Base-by-base conservation (phyloP, 2,329 filamentous ascomycete genomes). In the Aspergillus alliaceus region DNA sequence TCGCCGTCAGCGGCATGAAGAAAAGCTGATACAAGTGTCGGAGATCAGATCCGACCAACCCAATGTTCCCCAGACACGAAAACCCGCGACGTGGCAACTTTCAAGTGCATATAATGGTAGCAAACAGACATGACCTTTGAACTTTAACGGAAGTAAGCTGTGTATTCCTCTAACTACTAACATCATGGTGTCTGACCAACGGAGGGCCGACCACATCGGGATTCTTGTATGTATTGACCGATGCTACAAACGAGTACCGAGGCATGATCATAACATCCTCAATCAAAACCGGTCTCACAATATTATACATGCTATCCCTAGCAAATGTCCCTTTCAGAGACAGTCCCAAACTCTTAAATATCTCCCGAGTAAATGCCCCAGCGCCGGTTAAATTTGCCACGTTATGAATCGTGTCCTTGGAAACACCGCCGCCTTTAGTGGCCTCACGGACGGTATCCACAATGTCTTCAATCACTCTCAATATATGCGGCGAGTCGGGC, bases 251-350 rank as follows among this genome's bases (percentile, higher is more conserved):
- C 4, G 54, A 49, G 47, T 53, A 57, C 3, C 54, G 50, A 6
- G 57, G 57, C 46, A 59, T 22, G 31, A 59, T 54, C 50, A 59
- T 18, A 24, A 59, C 57, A 46, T 59, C 57, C 6, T 51, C 50
- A 27, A 57, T 14, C 14, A 59, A 7, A 14, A 44, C 25, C 7
- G 57, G 57, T 20, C 49, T 25, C 11, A 54, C 12, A 1, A 59
- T n/a, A n/a, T 54, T 31, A 15, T 54, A 54, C 15, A 59, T 50
- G n/a, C 29, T 47, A 20, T 44, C 18, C n/a, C 31, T 15, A 46
- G 37, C 54, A 3, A 59, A 9, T 2, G 18, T 31, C 31, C 56
- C 42, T 18, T 51, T 35, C 18, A 50, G 25, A 31, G 7, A 18
- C 20, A 29, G 22, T 31, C 24, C 54, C 37, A 59, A 46, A 6